These are phyloP conservation scores for Ceratocystis cubensis DNA, from an alignment of 2,329 filamentous ascomycete genomes.

Conservation along the genomic window DNA sequence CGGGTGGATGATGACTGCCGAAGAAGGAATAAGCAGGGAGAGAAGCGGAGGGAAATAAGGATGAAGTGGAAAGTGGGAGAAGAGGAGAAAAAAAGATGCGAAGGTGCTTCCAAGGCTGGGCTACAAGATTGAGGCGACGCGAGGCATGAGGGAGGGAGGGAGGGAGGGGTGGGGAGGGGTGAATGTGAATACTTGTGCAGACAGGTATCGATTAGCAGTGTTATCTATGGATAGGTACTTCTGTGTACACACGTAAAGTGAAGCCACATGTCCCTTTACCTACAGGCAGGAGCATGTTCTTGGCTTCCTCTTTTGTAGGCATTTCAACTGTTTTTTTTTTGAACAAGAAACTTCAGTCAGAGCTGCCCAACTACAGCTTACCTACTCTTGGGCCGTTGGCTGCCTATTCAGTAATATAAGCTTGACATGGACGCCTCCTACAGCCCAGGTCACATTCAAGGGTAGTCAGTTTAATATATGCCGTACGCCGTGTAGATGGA, in stretches of 20 bases:
- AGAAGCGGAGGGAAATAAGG: not conserved
- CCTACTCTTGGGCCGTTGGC: not conserved
- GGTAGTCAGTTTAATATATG: conserved; percentile 3
- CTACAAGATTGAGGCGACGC: not conserved
- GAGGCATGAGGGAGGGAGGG: not conserved
- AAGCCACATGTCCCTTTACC: not conserved
- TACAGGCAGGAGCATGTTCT: not conserved
- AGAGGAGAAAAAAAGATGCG: not conserved
- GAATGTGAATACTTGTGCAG: not conserved
- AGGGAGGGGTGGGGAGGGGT: too few species aligned
- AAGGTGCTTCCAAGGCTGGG: not conserved
- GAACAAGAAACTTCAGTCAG: not conserved
- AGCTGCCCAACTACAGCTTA: not conserved
- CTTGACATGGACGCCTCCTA: conserved; percentile 1
- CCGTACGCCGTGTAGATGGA: not conserved
- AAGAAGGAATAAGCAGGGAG: not conserved
- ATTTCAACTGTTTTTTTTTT: not conserved
- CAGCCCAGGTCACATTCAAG: not conserved
- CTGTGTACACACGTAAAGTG: not conserved
- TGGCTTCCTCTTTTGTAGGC: not conserved
- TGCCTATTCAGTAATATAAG: not conserved
- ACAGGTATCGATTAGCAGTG: not conserved
- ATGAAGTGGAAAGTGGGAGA: not conserved
- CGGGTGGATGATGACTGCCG: not conserved
- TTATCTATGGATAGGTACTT: not conserved